These are phyloP conservation scores for Quercus bicolor DNA, from an alignment of 306 rosid species.

Conservation along the genomic window DNA sequence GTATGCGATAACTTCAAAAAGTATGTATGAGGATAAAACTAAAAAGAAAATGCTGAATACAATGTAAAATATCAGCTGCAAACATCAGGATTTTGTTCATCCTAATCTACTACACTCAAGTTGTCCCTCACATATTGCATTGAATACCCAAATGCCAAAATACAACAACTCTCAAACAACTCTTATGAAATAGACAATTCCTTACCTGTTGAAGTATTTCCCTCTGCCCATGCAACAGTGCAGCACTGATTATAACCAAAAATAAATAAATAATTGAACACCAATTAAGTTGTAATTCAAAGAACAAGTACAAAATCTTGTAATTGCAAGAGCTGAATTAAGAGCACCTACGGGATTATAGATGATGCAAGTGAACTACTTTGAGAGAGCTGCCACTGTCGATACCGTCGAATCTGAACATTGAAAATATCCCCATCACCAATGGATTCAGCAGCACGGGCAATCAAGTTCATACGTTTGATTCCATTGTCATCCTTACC, in stretches of 20 bases:
- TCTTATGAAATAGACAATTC: conserved; percentile 22
- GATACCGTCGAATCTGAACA: conserved; percentile 90
- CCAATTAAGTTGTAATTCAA: conserved; percentile 7
- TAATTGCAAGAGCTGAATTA: conserved; percentile 25
- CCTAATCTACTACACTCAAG: neutral
- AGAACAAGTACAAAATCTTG: neutral
- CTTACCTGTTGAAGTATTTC: conserved; percentile 84
- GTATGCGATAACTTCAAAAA: conserved; percentile 1
- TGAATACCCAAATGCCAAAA: neutral
- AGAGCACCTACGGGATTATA: conserved; percentile 79
- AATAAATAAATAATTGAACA: conserved; percentile 9
- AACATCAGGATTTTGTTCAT: neutral
- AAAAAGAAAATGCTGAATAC: neutral
- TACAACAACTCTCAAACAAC: neutral
- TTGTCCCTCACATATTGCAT: neutral
- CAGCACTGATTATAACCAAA: conserved; percentile 56
- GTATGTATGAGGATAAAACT: conserved; percentile 6
- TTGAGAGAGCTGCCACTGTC: conserved; percentile 99
- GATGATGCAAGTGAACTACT: conserved; percentile 64
- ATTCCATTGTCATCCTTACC: conserved; percentile 72
- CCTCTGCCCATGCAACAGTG: conserved; percentile 82
- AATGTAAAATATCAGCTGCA: neutral
- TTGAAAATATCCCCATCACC: conserved; percentile 88
- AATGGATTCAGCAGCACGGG: conserved; percentile 93
- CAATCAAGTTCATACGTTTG: conserved; percentile 80